Conservation (phyloP, 495 filamentous ascomycete genomes). For the Poronia punctata region DNA sequence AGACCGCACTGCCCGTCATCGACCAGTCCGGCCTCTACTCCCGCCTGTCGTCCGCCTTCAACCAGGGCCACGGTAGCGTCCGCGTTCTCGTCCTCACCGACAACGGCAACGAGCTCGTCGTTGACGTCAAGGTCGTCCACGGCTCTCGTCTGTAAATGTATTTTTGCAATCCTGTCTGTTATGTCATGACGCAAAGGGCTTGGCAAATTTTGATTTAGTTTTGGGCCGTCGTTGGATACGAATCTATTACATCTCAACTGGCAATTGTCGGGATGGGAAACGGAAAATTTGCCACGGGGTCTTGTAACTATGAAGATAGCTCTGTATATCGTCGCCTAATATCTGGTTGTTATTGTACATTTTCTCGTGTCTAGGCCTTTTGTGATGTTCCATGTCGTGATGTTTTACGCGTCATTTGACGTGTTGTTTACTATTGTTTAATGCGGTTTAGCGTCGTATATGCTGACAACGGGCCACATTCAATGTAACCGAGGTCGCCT, state of each 20-base stretch:
- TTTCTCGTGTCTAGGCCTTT: background rate
- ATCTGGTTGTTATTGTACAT: conserved; percentile 13
- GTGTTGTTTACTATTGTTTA: too few species aligned
- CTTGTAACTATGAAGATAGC: conserved; percentile 23
- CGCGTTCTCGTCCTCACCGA: conserved; percentile 95
- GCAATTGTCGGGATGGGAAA: background rate
- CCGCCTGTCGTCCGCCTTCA: conserved; percentile 78
- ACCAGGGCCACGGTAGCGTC: conserved; percentile 85
- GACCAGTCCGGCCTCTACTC: conserved; percentile 83
- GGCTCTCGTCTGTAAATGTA: conserved; percentile 47
- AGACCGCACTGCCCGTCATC: conserved; percentile 88
- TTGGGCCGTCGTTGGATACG: conserved; percentile 3
- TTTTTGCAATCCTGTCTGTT: conserved; percentile 7
- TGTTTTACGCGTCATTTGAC: too few species aligned
- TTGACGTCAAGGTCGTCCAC: conserved; percentile 98
- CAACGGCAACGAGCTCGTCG: conserved; percentile 86
- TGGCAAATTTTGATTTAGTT: background rate
- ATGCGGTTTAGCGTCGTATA: too few species aligned
- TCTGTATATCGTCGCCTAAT: conserved; percentile 28
- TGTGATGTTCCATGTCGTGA: background rate
- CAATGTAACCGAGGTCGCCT: too few species aligned
- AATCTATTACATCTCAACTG: background rate
- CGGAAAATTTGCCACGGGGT: conserved; percentile 16
- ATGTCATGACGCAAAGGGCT: conserved; percentile 18
- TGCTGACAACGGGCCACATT: too few species aligned